Percentiles rank a stretch among this genome's conserved stretches.
Conservation (phyloP, 768 basidiomycete species). For the Coprinellus micaceus region DNA sequence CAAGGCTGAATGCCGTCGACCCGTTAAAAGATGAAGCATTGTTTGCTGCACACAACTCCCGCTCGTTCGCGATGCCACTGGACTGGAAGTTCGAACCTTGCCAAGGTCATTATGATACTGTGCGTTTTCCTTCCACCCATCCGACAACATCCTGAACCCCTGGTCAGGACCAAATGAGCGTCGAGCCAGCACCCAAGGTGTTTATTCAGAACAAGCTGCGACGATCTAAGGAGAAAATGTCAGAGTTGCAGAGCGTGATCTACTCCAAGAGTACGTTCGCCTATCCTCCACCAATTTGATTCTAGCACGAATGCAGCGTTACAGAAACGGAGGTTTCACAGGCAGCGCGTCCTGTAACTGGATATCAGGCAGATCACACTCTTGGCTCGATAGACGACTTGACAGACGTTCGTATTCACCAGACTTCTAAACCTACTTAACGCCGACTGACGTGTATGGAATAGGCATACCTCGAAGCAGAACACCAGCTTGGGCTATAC, state of each 20-base stretch:
- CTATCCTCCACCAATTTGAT: background rate
- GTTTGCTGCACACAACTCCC: conserved; percentile 69
- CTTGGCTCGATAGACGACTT: conserved; percentile 58
- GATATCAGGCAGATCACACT: conserved; percentile 45
- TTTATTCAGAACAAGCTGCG: conserved; percentile 77
- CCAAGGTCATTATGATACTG: conserved; percentile 71
- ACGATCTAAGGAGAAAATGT: conserved; percentile 56
- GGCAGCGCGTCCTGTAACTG: conserved; percentile 40
- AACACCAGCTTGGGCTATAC: conserved; percentile 56
- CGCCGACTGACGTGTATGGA: too few species aligned
- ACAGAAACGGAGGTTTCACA: conserved; percentile 46
- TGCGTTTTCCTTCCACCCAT: conserved; percentile 23
- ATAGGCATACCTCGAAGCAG: conserved; percentile 61
- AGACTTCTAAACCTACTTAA: too few species aligned
- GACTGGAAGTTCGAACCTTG: conserved; percentile 81
- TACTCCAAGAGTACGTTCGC: conserved; percentile 54
- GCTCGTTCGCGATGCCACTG: conserved; percentile 57
- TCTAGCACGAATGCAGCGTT: background rate
- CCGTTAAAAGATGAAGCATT: conserved; percentile 61
- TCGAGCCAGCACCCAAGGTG: conserved; percentile 69
- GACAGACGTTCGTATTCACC: conserved; percentile 43
- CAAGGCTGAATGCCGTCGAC: conserved; percentile 49
- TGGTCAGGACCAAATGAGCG: conserved; percentile 54
- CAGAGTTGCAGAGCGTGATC: conserved; percentile 56
- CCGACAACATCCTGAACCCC: conserved; percentile 3